Evolutionary conservation across 202 grass and related monocot species (phyloP).

Genomic region (Carex arenaria): DNA sequence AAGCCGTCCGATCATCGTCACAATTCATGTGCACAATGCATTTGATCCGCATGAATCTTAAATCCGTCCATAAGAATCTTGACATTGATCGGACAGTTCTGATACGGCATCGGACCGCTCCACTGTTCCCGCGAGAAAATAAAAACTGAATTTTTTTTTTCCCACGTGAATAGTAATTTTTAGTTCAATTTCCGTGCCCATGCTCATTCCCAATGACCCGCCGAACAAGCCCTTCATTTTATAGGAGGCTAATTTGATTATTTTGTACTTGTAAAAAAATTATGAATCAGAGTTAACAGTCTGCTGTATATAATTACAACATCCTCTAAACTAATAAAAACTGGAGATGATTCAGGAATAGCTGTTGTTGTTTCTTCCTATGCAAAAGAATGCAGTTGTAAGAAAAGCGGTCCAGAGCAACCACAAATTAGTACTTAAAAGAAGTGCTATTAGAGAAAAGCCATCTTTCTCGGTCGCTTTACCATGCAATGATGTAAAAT

Average conservation of each 20-base stretch:
- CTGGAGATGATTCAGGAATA: not conserved
- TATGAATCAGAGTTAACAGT: not conserved
- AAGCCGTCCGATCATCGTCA: too few relatives aligned
- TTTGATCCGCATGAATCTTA: too few relatives aligned
- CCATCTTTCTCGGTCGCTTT: conserved; percentile 12
- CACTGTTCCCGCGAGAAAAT: too few relatives aligned
- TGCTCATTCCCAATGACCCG: too few relatives aligned
- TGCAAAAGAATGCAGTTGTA: not conserved
- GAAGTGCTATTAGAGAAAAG: conserved; percentile 13
- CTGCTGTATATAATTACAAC: not conserved
- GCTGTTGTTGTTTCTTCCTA: not conserved
- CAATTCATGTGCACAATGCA: too few relatives aligned
- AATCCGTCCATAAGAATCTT: too few relatives aligned
- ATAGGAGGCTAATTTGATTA: not conserved
- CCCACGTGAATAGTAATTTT: too few relatives aligned
- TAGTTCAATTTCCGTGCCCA: too few relatives aligned
- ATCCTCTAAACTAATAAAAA: not conserved
- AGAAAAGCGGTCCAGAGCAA: conserved; percentile 1
- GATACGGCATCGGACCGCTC: too few relatives aligned
- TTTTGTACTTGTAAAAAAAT: not conserved
- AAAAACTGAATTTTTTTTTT: too few relatives aligned
- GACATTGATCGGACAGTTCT: too few relatives aligned
- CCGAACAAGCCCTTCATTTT: too few relatives aligned
- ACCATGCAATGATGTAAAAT: conserved; percentile 16
- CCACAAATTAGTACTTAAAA: not conserved